phyloP scores from a whole-genome alignment of 371 early-diverging fungal genomes.

The Basidiobolus meristosporus region DNA sequence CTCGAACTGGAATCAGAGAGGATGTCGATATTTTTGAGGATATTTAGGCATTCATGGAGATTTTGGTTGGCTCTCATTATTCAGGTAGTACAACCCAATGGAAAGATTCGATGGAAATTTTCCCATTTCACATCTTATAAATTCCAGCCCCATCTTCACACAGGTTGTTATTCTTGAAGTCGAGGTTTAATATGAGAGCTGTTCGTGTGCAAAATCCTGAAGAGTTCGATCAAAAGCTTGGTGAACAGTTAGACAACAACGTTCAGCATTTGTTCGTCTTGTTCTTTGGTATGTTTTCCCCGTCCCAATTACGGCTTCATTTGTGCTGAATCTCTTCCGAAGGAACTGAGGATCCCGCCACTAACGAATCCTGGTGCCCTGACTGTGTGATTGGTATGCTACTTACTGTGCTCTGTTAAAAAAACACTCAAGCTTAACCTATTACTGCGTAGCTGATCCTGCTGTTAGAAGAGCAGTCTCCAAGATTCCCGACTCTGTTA shows the following conservation, averaged over 20 bases:
- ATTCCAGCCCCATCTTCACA: no score
- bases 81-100: no score
- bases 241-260: not conserved
- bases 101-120: no score
- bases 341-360: conserved; percentile 7
- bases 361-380: conserved; percentile 32
- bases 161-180: no score
- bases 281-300: not conserved
- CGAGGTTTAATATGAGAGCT: not conserved
- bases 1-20: no score
- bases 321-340: no score
- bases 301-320: not conserved
- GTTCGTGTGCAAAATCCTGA: not conserved
- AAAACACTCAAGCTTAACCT: not conserved
- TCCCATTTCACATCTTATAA: no score
- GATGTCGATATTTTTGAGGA: no score
- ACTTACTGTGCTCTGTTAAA: no score
- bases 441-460: conserved; percentile 16
- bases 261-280: not conserved
- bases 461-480: conserved; percentile 14
- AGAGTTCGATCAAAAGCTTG: not conserved
- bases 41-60: no score
- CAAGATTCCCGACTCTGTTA: conserved; percentile 10
- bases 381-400: conserved; percentile 16
- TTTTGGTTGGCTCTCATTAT: no score